phyloP scores from a whole-genome alignment of 345 rosid genomes.

The Psidium guajava region DNA sequence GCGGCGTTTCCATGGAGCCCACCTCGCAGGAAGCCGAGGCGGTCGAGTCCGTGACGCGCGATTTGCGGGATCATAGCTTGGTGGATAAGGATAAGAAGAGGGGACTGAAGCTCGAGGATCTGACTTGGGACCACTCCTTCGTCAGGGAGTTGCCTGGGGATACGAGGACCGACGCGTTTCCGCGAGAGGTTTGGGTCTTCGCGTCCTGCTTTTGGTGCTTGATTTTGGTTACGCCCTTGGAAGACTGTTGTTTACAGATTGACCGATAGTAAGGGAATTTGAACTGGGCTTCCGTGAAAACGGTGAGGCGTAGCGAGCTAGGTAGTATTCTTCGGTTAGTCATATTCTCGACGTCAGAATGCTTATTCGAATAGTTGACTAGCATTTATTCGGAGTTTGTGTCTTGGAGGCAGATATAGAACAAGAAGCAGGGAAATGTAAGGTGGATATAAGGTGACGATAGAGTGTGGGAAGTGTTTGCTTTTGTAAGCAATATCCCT shows the following conservation, averaged over 20 bases:
- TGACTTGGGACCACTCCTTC: slow-evolving; percentile 86
- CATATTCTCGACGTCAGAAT: background rate
- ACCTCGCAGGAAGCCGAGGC: slow-evolving; percentile 25
- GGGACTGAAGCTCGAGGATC: slow-evolving; percentile 53
- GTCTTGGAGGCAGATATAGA: background rate
- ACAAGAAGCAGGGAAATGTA: background rate
- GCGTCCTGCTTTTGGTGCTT: background rate
- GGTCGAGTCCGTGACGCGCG: slow-evolving; percentile 40
- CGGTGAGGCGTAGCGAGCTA: background rate
- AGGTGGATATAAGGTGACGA: background rate
- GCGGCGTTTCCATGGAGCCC: slow-evolving; percentile 36
- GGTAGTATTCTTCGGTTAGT: background rate
- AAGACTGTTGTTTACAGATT: background rate
- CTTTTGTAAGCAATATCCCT: background rate
- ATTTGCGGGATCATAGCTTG: slow-evolving; percentile 58
- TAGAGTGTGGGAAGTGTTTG: background rate
- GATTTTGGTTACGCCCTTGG: background rate
- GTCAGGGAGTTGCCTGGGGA: slow-evolving; percentile 84
- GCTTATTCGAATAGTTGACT: background rate
- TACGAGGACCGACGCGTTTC: slow-evolving; percentile 45
- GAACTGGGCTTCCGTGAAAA: background rate
- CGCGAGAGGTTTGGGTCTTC: slow-evolving; percentile 59
- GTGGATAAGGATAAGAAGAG: slow-evolving; percentile 6
- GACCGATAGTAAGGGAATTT: background rate
- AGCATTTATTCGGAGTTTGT: background rate